Base-by-base conservation (phyloP, 2,329 filamentous ascomycete species). In the Neodidymelliopsis sp. region DNA sequence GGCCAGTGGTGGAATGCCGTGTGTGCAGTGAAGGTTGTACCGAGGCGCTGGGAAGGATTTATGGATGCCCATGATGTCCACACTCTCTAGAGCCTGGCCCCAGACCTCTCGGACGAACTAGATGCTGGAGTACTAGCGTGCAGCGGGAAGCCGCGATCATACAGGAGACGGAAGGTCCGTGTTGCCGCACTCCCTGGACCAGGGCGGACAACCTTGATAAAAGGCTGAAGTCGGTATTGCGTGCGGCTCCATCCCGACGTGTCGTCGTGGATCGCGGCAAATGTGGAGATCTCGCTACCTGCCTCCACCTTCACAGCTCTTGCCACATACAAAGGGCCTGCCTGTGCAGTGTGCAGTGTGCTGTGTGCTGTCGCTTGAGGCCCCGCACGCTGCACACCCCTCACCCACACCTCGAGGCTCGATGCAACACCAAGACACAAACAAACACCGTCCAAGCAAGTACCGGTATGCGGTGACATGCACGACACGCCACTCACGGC, bases 151-250 rank as follows among this genome's bases (percentile, higher is more conserved):
- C 34, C 40, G 30, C 35, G 24, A 34, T 30, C 34, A 35, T 9
- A 40, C 47, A 50, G 47, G 40, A n/a, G 47, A 44, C 35, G 47
- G 47, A n/a, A 20, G 33, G 15, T 3, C 34, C n/a, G 22, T 20
- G 15, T 18, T 22, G 15, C 47, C 40, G 47, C 40, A 25, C 19
- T n/a, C n/a, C n/a, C n/a, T 44, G 40, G 47, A 36, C 30, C 35
- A 30, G 27, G 18, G 27, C n/a, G n/a, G 34, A 38, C 20, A 31
- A 16, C 12, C 12, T 10, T 34, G 22, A 27, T 5, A 27, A 13
- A 11, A 28, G 23, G 30, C 16, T 28, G n/a, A 41, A 34, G 22
- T 15, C 12, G 29, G 35, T 31, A 22, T 33, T 27, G 30, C 28
- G 22, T 35, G 28, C 28, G 11, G 24, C 28, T 29, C n/a, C 23